Evolutionary conservation across 1,284 basidiomycete genomes (phyloP).

Genomic region (Ganoderma lingzhi): DNA sequence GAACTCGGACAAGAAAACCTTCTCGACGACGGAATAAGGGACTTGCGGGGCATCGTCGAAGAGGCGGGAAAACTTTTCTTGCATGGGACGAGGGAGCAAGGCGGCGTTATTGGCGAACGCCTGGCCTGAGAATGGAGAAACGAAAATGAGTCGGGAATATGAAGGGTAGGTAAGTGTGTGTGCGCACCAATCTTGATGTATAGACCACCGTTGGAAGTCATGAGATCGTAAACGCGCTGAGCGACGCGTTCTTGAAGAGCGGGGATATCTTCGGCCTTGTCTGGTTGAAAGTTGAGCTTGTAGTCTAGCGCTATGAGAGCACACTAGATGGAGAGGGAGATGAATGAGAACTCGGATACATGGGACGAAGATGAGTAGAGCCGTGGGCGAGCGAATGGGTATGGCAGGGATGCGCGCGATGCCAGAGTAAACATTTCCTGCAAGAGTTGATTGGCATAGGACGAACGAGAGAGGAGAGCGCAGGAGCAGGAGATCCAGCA

Average conservation of each 20-base stretch:
- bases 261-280: constrained; percentile 74
- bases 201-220: constrained; percentile 84
- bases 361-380: neutral
- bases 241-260: constrained; percentile 85
- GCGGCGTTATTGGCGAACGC: constrained; percentile 87
- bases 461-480: neutral
- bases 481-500: neutral
- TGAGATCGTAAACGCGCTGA: constrained; percentile 75
- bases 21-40: constrained; percentile 73
- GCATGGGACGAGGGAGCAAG: constrained; percentile 82
- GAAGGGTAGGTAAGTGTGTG: neutral
- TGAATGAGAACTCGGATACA: neutral
- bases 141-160: neutral
- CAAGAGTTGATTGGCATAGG: neutral
- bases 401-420: neutral
- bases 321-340: constrained; percentile 50
- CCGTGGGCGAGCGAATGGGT: neutral
- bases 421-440: neutral
- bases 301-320: constrained; percentile 77
- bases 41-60: constrained; percentile 91
- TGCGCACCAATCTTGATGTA: constrained; percentile 88
- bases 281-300: constrained; percentile 83
- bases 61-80: constrained; percentile 80
- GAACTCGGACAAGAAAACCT: constrained; percentile 80
- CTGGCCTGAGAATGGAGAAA: constrained; percentile 54